These are phyloP conservation scores for Discostella pseudostelligera DNA, from an alignment of 108 stramenopile species.

Conservation along the genomic window DNA sequence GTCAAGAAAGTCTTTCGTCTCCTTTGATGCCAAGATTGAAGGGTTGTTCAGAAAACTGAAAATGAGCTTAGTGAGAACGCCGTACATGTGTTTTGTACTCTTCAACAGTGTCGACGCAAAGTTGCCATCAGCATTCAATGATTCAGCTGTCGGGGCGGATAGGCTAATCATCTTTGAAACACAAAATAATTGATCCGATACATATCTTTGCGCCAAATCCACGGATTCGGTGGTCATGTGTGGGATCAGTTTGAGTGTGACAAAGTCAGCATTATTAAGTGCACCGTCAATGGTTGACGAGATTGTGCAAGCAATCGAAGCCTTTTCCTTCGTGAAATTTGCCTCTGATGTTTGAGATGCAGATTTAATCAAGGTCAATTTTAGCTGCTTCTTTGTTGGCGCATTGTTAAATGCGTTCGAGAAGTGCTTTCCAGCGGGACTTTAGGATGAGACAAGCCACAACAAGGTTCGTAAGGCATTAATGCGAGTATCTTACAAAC, in stretches of 20 bases:
- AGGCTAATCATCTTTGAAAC: constrained; percentile 34
- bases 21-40: constrained; percentile 15
- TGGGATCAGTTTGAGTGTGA: constrained; percentile 40
- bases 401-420: constrained; percentile 11
- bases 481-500: too few relatives aligned
- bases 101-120: constrained; percentile 44
- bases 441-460: too few relatives aligned
- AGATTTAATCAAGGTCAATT: constrained; percentile 22
- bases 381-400: constrained; percentile 16
- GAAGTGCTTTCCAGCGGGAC: constrained; percentile 11
- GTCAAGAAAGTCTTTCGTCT: constrained; percentile 28
- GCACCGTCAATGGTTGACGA: constrained; percentile 30
- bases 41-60: constrained; percentile 31
- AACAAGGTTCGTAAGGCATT: too few relatives aligned
- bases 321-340: constrained; percentile 32
- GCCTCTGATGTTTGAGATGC: constrained; percentile 18
- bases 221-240: constrained; percentile 21
- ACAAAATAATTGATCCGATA: constrained; percentile 23
- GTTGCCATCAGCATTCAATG: constrained; percentile 28
- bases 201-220: constrained; percentile 28
- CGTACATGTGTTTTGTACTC: constrained; percentile 40
- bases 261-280: constrained; percentile 42
- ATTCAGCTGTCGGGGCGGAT: constrained; percentile 39
- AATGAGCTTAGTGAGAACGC: constrained; percentile 29
- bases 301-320: constrained; percentile 13